phyloP scores from a whole-genome alignment of 1,284 basidiomycete species.

The Mycosarcoma mackinlayi region DNA sequence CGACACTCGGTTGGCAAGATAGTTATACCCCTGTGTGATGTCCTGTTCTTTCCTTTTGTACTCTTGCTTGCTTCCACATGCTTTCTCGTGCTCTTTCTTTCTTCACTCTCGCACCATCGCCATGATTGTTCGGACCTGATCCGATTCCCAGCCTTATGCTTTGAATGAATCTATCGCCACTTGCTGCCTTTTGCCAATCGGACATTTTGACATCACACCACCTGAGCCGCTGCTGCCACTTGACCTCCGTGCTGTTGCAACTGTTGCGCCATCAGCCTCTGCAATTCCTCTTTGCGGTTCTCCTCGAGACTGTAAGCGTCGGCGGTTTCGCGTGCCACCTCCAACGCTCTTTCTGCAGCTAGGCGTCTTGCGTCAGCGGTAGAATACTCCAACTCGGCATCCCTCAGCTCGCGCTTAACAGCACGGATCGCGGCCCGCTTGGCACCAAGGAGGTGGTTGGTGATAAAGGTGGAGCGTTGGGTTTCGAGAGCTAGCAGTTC shows the following conservation, averaged over 20 bases:
- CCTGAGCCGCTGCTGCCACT: background rate
- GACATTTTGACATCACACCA: background rate
- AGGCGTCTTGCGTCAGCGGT: background rate
- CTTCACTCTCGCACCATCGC: background rate
- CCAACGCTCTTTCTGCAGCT: conserved; percentile 22
- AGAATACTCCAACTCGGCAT: conserved; percentile 18
- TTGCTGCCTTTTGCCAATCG: too few relatives aligned
- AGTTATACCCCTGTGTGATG: background rate
- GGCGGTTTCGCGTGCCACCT: conserved; percentile 32
- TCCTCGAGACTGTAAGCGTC: conserved; percentile 45
- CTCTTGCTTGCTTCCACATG: background rate
- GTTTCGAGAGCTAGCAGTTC: conserved; percentile 29
- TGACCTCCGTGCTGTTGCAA: too few relatives aligned
- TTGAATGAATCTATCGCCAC: too few relatives aligned
- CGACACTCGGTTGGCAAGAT: too few relatives aligned
- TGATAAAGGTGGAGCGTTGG: conserved; percentile 11
- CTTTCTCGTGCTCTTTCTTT: background rate
- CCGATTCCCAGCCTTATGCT: too few relatives aligned
- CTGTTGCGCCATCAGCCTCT: conserved; percentile 15
- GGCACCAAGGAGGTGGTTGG: conserved; percentile 13
- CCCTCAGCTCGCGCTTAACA: conserved; percentile 1
- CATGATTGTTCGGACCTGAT: too few relatives aligned
- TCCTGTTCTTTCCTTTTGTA: background rate
- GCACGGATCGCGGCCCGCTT: conserved; percentile 6
- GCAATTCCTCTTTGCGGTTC: conserved; percentile 40